Evolutionary conservation across 2,329 filamentous ascomycete genomes (phyloP).

Genomic region (Aureobasidium leucospermi): DNA sequence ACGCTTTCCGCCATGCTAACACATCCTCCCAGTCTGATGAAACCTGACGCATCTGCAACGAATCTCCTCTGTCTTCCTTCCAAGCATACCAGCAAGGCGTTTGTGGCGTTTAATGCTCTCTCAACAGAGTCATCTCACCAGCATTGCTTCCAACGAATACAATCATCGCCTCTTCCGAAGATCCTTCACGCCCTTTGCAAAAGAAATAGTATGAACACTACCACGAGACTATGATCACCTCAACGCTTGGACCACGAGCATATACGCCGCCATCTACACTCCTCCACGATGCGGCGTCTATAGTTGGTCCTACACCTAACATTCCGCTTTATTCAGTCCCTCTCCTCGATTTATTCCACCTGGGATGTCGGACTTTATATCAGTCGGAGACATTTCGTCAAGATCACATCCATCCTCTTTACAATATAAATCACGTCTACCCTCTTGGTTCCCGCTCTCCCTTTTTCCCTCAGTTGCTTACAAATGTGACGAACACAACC

Average conservation of each 20-base stretch:
- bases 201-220: background rate
- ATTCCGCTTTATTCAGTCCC: conserved; percentile 11
- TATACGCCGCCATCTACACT: conserved; percentile 17
- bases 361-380: conserved; percentile 6
- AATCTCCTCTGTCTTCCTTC: background rate
- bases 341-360: background rate
- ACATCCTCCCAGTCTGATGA: conserved; percentile 13
- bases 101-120: conserved; percentile 1
- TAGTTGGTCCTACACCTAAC: conserved; percentile 18
- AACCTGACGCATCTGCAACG: background rate
- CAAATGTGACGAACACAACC: background rate
- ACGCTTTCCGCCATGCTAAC: background rate
- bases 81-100: conserved; percentile 10
- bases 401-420: background rate
- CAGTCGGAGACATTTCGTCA: conserved; percentile 8
- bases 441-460: background rate
- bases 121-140: background rate
- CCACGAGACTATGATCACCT: background rate
- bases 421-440: background rate
- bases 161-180: background rate
- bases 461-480: too few relatives aligned
- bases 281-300: conserved; percentile 19
- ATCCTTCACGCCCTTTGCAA: background rate
- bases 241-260: conserved; percentile 17
- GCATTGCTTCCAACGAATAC: background rate